Percentiles rank a stretch among this genome's conserved stretches.
Conservation (phyloP, 1,284 basidiomycete genomes). For the Pascua guehoae region DNA sequence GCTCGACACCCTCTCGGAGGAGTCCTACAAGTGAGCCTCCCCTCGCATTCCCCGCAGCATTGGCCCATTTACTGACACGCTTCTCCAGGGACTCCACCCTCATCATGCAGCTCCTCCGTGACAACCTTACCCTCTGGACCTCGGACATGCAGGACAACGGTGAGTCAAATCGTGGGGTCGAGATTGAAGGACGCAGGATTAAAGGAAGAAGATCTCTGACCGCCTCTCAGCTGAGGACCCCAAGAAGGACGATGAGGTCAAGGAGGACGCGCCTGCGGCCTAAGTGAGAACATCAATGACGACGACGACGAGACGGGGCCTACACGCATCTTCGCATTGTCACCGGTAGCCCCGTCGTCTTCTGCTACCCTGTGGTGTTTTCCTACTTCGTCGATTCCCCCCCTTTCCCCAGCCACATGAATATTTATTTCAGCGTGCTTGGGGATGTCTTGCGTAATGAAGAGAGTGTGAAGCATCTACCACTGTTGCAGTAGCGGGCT, state of each 20-base stretch:
- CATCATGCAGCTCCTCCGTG: conserved; percentile 98
- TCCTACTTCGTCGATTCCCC: conserved; percentile 19
- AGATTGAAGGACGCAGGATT: not conserved
- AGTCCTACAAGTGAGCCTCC: conserved; percentile 84
- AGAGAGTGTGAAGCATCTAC: conserved; percentile 13
- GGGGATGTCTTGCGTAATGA: conserved; percentile 15
- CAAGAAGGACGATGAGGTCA: conserved; percentile 40
- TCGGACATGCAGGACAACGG: conserved; percentile 71
- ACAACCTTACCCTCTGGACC: conserved; percentile 98
- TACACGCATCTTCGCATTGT: conserved; percentile 18
- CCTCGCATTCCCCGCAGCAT: conserved; percentile 3
- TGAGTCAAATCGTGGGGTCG: conserved; percentile 5
- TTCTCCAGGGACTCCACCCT: conserved; percentile 69
- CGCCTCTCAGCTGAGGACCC: conserved; percentile 18
- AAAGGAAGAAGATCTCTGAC: not conserved
- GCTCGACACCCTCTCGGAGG: conserved; percentile 98
- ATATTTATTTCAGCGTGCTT: conserved; percentile 22
- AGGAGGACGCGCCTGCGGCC: conserved; percentile 43
- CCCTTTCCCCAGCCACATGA: conserved; percentile 19
- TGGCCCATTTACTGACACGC: conserved; percentile 14
- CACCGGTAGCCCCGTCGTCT: conserved; percentile 19
- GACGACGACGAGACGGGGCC: conserved; percentile 16
- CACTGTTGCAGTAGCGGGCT: too few relatives aligned
- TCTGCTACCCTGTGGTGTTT: conserved; percentile 22
- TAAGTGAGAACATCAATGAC: conserved; percentile 20